These are phyloP conservation scores for Carnegiea gigantea DNA, from an alignment of 179 eudicot species.

Conservation along the genomic window DNA sequence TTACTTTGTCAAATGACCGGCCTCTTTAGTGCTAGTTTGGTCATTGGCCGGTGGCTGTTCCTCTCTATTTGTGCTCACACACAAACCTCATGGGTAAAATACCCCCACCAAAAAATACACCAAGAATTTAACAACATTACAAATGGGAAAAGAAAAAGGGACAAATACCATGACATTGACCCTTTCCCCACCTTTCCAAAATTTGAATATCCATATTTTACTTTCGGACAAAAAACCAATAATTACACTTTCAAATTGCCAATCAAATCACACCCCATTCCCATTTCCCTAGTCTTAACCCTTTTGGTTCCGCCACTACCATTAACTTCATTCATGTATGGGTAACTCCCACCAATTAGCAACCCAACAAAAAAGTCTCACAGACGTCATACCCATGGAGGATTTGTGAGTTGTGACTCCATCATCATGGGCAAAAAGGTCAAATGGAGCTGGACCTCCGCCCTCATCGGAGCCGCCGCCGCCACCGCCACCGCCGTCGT, in stretches of 20 bases:
- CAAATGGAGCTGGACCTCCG: constrained; percentile 78
- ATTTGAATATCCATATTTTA: neutral
- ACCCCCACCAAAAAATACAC: neutral
- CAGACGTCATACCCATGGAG: neutral
- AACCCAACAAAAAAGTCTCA: neutral
- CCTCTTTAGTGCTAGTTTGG: neutral
- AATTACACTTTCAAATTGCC: neutral
- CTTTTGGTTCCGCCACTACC: neutral
- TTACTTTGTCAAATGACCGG: neutral
- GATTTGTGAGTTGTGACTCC: neutral
- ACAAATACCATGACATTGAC: neutral
- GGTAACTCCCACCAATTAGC: neutral
- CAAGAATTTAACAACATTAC: neutral
- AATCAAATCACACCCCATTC: neutral
- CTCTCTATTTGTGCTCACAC: constrained; percentile 6
- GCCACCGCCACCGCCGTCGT: constrained; percentile 51
- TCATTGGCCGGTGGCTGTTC: constrained; percentile 5
- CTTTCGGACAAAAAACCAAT: neutral
- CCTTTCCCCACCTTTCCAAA: neutral
- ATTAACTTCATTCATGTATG: neutral
- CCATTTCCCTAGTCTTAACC: neutral
- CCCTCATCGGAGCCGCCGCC: constrained; percentile 66
- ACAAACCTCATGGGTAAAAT: neutral
- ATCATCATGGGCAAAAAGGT: constrained; percentile 34
- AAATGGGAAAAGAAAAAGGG: neutral